A percentile compares a stretch with the other conserved stretches of the same genome.
These are phyloP conservation scores for Mortierella sp. DNA, from an alignment of 371 early-diverging fungal genomes.

Conservation along the genomic window DNA sequence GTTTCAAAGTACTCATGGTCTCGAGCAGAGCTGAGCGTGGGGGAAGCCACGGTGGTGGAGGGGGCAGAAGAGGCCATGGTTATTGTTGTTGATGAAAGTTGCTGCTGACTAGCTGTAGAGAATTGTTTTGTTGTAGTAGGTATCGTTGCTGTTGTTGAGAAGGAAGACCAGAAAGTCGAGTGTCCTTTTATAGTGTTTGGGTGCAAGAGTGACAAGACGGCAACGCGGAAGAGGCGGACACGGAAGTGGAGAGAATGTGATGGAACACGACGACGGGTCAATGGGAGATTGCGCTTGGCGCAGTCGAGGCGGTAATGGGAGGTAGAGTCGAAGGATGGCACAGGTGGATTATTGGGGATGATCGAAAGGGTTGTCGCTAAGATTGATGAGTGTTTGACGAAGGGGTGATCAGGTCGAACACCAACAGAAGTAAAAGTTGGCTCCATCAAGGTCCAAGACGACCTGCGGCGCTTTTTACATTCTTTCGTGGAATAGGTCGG, in stretches of 20 bases:
- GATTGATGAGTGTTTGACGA: not conserved
- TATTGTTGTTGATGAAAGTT: not conserved
- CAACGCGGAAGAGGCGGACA: conserved; percentile 1
- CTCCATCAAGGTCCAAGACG: conserved; percentile 8
- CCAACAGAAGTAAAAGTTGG: not conserved
- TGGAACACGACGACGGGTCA: conserved; percentile 21
- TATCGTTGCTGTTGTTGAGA: not conserved
- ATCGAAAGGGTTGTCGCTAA: not conserved
- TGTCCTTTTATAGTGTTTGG: conserved; percentile 8
- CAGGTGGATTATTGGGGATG: conserved; percentile 7
- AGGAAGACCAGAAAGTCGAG: not conserved
- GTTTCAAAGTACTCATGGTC: conserved; percentile 45
- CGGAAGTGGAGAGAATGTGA: conserved; percentile 41
- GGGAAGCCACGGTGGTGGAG: conserved; percentile 4
- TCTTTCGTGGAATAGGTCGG: not conserved
- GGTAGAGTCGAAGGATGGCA: not conserved
- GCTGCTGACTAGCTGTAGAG: not conserved
- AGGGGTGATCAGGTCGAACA: not conserved
- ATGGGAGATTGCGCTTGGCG: conserved; percentile 3
- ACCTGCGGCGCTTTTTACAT: conserved; percentile 1
- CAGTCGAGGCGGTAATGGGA: not conserved
- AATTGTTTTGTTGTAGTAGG: not conserved
- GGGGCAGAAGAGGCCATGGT: conserved; percentile 6
- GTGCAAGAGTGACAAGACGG: not conserved
- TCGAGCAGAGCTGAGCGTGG: conserved; percentile 10